Evolutionary conservation across 208 protist species (phyloP), one percentile per base, ranked within the genome.

Genomic region (Kentomonas sorsogonicus): DNA sequence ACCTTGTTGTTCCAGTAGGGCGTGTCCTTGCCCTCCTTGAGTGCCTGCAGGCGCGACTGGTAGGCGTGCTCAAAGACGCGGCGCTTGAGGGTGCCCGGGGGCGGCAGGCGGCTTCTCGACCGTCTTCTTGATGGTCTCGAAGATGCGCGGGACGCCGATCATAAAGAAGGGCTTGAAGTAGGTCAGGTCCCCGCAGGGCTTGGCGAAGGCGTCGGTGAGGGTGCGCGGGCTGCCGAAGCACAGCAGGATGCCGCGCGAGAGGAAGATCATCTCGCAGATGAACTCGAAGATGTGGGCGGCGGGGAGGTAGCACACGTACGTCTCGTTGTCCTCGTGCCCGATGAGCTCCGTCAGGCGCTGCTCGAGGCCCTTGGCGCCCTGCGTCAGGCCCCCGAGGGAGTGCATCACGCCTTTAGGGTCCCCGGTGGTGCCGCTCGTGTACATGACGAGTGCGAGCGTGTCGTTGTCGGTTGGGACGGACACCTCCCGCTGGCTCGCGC

Each of bases 231-330:
- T 70, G 47, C 83, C 86, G 64, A 88, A 96, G 63, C 85, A 69
- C 57, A 95, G 66, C 38, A 80, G 31, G 13, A 54, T 66, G 31
- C 87, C 86, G 15, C 82, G 63, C 1, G 60, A 38, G n/a, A 97
- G 46, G 31, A 95, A 63, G 52, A 92, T 60, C 30, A 52, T 79
- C 58, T 90, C 56, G 16, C 69, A 78, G 6, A 64, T 54, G 40
- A 96, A 73, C 74, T 97, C 94, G 25, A 97, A 85, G 53, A 97
- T 94, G 78, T 97, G 94, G 9, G 89, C 91, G 0, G 85, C 43
- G 25, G 94, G 94, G 18, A 97, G 80, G 59, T 96, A 97, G 4
- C 86, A 74, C 15, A 92, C 50, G 64, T 95, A 94, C 27, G 61
- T 64, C 43, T 81, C 81, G 7, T 91, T 64, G 18, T 74, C 63